Evolutionary conservation across 345 rosid species (phyloP).

Genomic region (Passiflora organensis): DNA sequence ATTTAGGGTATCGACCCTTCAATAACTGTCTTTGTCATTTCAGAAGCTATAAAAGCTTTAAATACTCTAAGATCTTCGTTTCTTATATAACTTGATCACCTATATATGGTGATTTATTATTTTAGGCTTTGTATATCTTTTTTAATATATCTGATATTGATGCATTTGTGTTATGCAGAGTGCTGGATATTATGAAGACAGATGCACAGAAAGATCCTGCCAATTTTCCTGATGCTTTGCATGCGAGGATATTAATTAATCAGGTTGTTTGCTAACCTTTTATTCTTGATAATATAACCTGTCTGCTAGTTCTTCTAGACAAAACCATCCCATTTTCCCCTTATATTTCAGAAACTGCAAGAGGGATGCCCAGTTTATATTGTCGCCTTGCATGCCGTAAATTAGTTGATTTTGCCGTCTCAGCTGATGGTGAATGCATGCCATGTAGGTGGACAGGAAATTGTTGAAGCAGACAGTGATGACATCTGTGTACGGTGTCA

Average conservation of each 20-base stretch:
- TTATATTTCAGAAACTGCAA: not conserved
- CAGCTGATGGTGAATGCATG: conserved; percentile 20
- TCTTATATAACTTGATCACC: too few relatives aligned
- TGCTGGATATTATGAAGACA: conserved; percentile 61
- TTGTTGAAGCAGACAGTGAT: conserved; percentile 99
- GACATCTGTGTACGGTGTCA: conserved; percentile 99
- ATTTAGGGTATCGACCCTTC: too few relatives aligned
- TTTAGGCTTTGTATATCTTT: too few relatives aligned
- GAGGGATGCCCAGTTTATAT: not conserved
- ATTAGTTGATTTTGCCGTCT: not conserved
- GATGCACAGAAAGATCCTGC: conserved; percentile 84
- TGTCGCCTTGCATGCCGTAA: not conserved
- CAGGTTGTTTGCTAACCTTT: conserved; percentile 45
- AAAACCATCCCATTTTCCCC: too few relatives aligned
- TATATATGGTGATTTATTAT: not conserved
- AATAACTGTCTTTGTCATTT: too few relatives aligned
- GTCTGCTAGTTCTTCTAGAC: too few relatives aligned
- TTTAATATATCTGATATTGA: conserved; percentile 4
- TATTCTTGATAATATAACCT: not conserved
- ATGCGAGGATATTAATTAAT: conserved; percentile 52
- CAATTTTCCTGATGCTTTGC: conserved; percentile 60
- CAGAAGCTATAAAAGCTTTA: too few relatives aligned
- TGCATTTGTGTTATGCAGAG: conserved; percentile 52
- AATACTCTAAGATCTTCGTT: too few relatives aligned
- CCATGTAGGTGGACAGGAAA: conserved; percentile 84